Conservation (phyloP, 371 early-diverging fungal species). For the Vairimorpha ceranae region DNA sequence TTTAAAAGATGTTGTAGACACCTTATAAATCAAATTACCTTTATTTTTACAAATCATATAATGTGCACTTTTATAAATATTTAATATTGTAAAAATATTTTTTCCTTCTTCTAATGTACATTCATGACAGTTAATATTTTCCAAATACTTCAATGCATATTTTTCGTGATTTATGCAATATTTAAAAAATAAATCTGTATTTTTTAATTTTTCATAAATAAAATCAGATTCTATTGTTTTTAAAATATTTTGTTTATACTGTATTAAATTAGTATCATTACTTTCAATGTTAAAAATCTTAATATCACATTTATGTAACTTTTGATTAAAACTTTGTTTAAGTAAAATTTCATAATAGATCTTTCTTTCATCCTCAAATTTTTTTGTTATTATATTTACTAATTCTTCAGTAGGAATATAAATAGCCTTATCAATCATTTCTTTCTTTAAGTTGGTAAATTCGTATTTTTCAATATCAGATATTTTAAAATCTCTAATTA, state of each 20-base stretch:
- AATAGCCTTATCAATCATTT: not conserved
- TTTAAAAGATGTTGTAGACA: not conserved
- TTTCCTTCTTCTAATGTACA: constrained; percentile 32
- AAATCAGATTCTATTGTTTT: not conserved
- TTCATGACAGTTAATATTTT: not conserved
- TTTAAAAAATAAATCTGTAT: constrained; percentile 8
- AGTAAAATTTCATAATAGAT: not conserved
- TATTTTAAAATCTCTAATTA: not conserved
- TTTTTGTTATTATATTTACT: not conserved
- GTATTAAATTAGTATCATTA: not conserved
- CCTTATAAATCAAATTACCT: not conserved
- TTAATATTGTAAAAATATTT: constrained; percentile 17
- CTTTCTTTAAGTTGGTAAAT: not conserved
- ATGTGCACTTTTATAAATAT: not conserved
- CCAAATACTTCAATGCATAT: constrained; percentile 8
- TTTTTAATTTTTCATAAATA: constrained; percentile 16
- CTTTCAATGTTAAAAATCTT: constrained; percentile 19
- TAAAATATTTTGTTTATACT: constrained; percentile 6
- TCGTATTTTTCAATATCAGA: not conserved
- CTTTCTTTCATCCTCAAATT: constrained; percentile 8
- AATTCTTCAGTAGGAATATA: not conserved
- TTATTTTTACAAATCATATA: not conserved
- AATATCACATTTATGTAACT: constrained; percentile 13
- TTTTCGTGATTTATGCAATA: constrained; percentile 22
- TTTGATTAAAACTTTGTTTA: not conserved